Evolutionary conservation across 2,329 filamentous ascomycete genomes (phyloP).

Genomic region (Fusarium chaquense): DNA sequence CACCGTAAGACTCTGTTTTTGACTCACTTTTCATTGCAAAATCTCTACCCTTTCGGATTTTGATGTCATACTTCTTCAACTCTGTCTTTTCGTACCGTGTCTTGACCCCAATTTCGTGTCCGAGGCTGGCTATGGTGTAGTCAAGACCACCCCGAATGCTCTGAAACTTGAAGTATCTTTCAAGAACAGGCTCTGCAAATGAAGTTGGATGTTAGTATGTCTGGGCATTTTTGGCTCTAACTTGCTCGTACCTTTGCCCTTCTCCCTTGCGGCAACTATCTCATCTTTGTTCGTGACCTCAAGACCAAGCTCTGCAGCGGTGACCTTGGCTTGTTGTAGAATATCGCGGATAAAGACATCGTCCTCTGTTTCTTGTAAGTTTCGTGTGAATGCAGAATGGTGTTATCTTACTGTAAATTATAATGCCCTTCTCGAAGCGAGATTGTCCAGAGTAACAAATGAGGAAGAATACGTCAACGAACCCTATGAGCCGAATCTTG

Average conservation of each 20-base stretch:
- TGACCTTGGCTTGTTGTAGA: neutral
- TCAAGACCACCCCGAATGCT: constrained; percentile 9
- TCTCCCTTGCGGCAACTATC: neutral
- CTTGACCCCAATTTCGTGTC: constrained; percentile 9
- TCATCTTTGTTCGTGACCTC: constrained; percentile 1
- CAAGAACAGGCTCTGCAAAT: neutral
- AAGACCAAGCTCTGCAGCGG: neutral
- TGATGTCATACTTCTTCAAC: neutral
- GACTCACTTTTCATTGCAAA: constrained; percentile 9
- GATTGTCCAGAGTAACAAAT: constrained; percentile 14
- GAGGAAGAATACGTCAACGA: constrained; percentile 10
- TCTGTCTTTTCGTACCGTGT: constrained; percentile 3
- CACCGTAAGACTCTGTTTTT: neutral
- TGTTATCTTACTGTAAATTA: neutral
- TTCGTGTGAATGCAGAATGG: rapidly evolving
- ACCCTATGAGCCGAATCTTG: constrained; percentile 9
- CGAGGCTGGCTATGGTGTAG: constrained; percentile 3
- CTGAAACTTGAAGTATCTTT: constrained; percentile 6
- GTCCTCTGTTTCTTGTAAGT: neutral
- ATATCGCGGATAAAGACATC: neutral
- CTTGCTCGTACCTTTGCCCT: neutral
- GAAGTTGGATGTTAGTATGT: rapidly evolving
- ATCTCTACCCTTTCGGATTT: constrained; percentile 5
- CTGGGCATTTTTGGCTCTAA: rapidly evolving
- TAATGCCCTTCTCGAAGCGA: constrained; percentile 11